A percentile compares a stretch with the other conserved stretches of the same genome.
Evolutionary conservation across 2,329 filamentous ascomycete genomes (phyloP).

Genomic region (Alternaria solani): DNA sequence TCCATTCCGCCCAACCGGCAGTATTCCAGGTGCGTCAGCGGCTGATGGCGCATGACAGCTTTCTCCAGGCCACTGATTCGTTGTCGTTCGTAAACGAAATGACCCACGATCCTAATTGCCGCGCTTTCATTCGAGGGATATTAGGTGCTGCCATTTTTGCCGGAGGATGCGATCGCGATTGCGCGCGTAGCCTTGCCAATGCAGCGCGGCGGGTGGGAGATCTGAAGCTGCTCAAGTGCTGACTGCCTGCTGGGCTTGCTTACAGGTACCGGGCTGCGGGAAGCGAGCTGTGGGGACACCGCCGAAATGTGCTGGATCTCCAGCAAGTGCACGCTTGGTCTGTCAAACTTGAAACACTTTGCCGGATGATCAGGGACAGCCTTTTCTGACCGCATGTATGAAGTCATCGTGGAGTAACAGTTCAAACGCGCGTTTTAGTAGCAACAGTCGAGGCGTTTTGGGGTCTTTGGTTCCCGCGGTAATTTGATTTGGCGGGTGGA

Average conservation of each 20-base stretch:
- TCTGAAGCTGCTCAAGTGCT: background rate
- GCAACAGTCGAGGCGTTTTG: background rate
- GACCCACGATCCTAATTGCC: background rate
- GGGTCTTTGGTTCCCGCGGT: background rate
- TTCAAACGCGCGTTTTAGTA: background rate
- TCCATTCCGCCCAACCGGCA: constrained; percentile 38
- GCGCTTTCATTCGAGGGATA: constrained; percentile 15
- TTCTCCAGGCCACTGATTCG: constrained; percentile 10
- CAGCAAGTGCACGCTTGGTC: background rate
- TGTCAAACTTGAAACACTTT: constrained; percentile 22
- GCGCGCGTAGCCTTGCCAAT: constrained; percentile 8
- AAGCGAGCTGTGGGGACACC: constrained; percentile 4
- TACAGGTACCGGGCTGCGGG: constrained; percentile 10
- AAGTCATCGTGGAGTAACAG: constrained; percentile 14
- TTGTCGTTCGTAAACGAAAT: constrained; percentile 5
- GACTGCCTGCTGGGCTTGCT: background rate
- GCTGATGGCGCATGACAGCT: constrained; percentile 14
- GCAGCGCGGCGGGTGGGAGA: constrained; percentile 2
- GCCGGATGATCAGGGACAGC: constrained; percentile 20
- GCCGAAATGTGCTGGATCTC: constrained; percentile 9
- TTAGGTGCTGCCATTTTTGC: constrained; percentile 1
- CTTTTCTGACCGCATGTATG: constrained; percentile 19
- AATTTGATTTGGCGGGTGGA: background rate
- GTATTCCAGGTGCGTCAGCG: constrained; percentile 39
- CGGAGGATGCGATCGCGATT: constrained; percentile 5